Percentiles rank a stretch among this genome's conserved stretches.
These are phyloP conservation scores for Brassica carinata DNA, from an alignment of 345 rosid species.

Conservation along the genomic window DNA sequence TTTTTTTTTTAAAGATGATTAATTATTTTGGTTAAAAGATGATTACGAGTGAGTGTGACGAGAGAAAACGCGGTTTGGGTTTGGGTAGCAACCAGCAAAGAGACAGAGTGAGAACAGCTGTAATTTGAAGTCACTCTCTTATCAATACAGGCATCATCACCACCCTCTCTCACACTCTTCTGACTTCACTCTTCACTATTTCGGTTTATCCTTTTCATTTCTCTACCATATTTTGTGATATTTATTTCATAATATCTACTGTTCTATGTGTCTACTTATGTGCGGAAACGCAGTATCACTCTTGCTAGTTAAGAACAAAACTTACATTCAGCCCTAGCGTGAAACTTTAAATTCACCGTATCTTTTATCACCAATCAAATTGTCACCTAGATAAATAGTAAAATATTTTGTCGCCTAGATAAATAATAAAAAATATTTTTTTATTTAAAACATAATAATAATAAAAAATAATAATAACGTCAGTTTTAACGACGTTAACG, in stretches of 20 bases:
- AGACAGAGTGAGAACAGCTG: constrained; percentile 41
- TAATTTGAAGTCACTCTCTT: constrained; percentile 36
- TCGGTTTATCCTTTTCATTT: background rate
- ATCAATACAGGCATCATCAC: constrained; percentile 20
- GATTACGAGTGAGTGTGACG: constrained; percentile 27
- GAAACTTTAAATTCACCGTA: too few relatives aligned
- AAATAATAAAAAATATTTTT: too few relatives aligned
- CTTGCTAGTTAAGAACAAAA: background rate
- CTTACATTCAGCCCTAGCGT: too few relatives aligned
- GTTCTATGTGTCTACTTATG: background rate
- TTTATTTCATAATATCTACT: background rate
- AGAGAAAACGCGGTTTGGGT: constrained; percentile 40
- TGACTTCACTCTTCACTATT: constrained; percentile 32
- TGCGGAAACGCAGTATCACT: background rate
- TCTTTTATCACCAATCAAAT: too few relatives aligned
- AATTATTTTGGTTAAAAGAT: background rate
- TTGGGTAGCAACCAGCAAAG: constrained; percentile 26
- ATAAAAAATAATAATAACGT: too few relatives aligned
- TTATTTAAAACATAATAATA: too few relatives aligned
- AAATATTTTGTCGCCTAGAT: too few relatives aligned
- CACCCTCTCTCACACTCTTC: constrained; percentile 29
- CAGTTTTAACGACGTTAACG: too few relatives aligned
- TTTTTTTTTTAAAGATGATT: background rate
- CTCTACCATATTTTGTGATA: background rate
- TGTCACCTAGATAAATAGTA: too few relatives aligned